Base-by-base conservation (phyloP, 495 filamentous ascomycete genomes). In the Neurospora cerealis region DNA sequence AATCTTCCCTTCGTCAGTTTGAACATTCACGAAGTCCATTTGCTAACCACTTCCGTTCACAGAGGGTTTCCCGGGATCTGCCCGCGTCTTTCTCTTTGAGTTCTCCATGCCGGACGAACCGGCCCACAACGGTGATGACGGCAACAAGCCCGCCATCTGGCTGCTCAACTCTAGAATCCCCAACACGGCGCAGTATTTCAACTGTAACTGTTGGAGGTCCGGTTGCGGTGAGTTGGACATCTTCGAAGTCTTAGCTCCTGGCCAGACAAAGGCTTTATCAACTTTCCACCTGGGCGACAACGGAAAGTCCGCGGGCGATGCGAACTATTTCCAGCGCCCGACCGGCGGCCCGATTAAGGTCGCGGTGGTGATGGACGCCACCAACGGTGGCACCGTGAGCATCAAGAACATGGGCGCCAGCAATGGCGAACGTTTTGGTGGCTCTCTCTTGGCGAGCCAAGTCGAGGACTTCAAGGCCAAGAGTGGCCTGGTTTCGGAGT, bases 221-320 rank as follows among this genome's bases (percentile, higher is more conserved):
- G 82, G 80, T 70, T 93, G 92, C 77, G 92, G 91, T 73, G 92
- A 93, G 83, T 86, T 92, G 66, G 92, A 93, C 78, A 79, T 93
- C 13, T 88, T 91, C 74, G 92, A 93, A 81, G 83, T 91, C 40
- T 86, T 93, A 5, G 75, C 80, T 38, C 54, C 78, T 5, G 88
- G 88, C 38, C 83, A 83, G 73, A 78, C 76, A 34, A 84, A 83
- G 62, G 80, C 81, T 66, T 91, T 89, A 78, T 86, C 87, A 4
- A 90, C 90, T 8, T 83, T 91, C 72, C 91, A 93, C 79, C 2
- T 60, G 4, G 48, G 24, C 0, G 48, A 3, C 5, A 4, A 13
- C 2, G n/a, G n/a, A 1, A 48, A 48, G 44, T 48, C 86, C 86
- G 87, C 9, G 0, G 89, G 90, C 28, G 84, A 85, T 73, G 86